Evolutionary conservation across 805 yeast species (phyloP).

Genomic region (Saturnispora mendoncae): DNA sequence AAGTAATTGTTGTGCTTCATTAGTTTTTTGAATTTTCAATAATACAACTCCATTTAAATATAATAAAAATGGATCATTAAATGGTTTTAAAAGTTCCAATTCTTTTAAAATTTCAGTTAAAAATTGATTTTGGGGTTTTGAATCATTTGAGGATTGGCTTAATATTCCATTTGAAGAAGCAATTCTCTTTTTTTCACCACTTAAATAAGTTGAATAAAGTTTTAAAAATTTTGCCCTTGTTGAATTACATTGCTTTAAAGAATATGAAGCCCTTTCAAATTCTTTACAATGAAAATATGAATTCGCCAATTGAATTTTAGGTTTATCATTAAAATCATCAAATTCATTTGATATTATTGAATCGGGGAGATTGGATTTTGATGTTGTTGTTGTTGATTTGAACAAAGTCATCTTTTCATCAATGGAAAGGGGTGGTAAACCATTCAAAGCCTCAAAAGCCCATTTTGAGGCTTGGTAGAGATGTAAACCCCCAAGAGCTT

Average conservation of each 20-base stretch:
- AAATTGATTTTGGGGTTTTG: slow-evolving; percentile 24
- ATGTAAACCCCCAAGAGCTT: slow-evolving; percentile 7
- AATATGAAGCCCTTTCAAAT: slow-evolving; percentile 65
- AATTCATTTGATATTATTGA: background rate
- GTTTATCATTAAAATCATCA: background rate
- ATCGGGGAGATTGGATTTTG: background rate
- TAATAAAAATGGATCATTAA: slow-evolving; percentile 49
- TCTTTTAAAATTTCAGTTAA: slow-evolving; percentile 34
- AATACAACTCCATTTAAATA: slow-evolving; percentile 66
- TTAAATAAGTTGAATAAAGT: slow-evolving; percentile 59
- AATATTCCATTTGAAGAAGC: slow-evolving; percentile 67
- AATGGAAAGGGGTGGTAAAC: slow-evolving; percentile 5
- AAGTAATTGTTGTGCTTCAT: slow-evolving; percentile 52
- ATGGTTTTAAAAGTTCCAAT: slow-evolving; percentile 28
- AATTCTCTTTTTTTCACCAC: slow-evolving; percentile 68
- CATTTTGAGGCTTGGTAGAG: slow-evolving; percentile 14
- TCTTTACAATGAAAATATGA: slow-evolving; percentile 76
- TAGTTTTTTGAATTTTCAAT: slow-evolving; percentile 51
- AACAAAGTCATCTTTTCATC: slow-evolving; percentile 13
- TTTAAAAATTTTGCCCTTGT: slow-evolving; percentile 51
- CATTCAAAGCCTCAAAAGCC: slow-evolving; percentile 13
- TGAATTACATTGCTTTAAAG: slow-evolving; percentile 42
- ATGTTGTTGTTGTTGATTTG: slow-evolving; percentile 4
- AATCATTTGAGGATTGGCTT: slow-evolving; percentile 30
- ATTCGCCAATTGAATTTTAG: slow-evolving; percentile 40